Base-by-base conservation (phyloP, 2,329 filamentous ascomycete species). In the Phoma sp. region DNA sequence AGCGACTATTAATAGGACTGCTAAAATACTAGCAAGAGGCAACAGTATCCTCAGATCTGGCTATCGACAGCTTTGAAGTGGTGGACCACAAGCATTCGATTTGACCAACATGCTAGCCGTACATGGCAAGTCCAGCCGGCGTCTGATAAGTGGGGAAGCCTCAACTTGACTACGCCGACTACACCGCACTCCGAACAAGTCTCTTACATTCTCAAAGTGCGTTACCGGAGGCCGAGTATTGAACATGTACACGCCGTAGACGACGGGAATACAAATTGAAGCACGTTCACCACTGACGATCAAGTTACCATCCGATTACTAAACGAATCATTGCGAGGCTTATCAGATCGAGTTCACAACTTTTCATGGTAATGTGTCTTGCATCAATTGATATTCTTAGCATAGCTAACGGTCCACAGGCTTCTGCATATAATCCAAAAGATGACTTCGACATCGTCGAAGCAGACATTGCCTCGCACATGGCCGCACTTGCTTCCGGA, bases 401-500 rank as follows among this genome's bases (percentile, higher is more conserved):
- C 2, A 4, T 5, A 9, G n/a, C 36, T 54, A 7, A 54, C 2
- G 7, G 1, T 5, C 5, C 1, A 10, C 10, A 54, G 51, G 15
- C 14, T 9, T 15, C 29, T 14, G n/a, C 0, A 5, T 4, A 4
- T 10, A 21, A 29, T n/a, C 1, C 21, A 1, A 21, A 37, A 10
- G 33, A 32, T 18, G n/a, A 15, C 6, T 62, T 72, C 33, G 59
- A 69, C 49, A 71, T 82, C 21, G 74, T 82, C n/a, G 81, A 83
- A 60, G 78, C 80, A 30, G 77, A 68, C 51, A 81, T 83, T 40
- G 63, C 69, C 4, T 76, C 80, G 26, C 74, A 83, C 1, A 69
- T 75, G 40, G 38, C 68, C 36, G 81, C 80, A 17, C 73, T 84
- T 10, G 59, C 67, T 12, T 63, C 68, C 5, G 76, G 78, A 26